Percentiles rank a stretch among this genome's conserved stretches.
Evolutionary conservation across 2,329 filamentous ascomycete genomes (phyloP).

Genomic region (Eutypa lata): DNA sequence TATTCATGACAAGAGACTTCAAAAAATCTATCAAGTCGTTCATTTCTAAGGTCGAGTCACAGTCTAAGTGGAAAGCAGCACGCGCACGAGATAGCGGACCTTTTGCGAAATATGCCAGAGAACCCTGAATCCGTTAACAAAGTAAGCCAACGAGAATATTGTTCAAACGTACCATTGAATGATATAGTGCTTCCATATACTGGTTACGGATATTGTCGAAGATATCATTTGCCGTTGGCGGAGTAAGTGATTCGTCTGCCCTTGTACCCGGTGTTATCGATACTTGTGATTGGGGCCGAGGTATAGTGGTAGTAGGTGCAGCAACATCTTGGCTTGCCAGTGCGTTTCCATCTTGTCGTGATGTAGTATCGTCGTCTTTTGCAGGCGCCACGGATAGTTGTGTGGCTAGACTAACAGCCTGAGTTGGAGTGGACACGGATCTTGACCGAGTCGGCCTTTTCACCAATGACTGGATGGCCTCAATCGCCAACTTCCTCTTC

Average conservation of each 20-base stretch:
- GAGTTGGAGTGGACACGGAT: slow-evolving; percentile 33
- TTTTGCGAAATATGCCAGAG: slow-evolving; percentile 80
- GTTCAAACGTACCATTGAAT: slow-evolving; percentile 53
- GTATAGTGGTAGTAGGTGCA: not conserved
- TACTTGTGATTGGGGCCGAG: slow-evolving; percentile 1
- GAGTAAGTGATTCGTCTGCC: slow-evolving; percentile 19
- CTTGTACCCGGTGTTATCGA: slow-evolving; percentile 9
- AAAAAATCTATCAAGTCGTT: slow-evolving; percentile 65
- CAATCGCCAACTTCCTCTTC: slow-evolving; percentile 57
- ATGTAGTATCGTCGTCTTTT: slow-evolving; percentile 6
- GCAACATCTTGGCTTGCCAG: slow-evolving; percentile 1
- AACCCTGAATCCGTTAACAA: slow-evolving; percentile 53
- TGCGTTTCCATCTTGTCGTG: slow-evolving; percentile 3
- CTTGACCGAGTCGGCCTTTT: slow-evolving; percentile 47
- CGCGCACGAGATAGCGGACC: slow-evolving; percentile 74
- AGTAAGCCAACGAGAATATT: not conserved
- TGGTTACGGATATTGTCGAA: slow-evolving; percentile 57
- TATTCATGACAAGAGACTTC: slow-evolving; percentile 64
- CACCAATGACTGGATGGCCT: slow-evolving; percentile 60
- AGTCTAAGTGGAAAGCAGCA: slow-evolving; percentile 64
- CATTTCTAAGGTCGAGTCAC: slow-evolving; percentile 58
- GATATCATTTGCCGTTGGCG: slow-evolving; percentile 48
- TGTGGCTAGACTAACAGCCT: slow-evolving; percentile 5
- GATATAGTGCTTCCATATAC: slow-evolving; percentile 59
- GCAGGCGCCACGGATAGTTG: slow-evolving; percentile 9